Base-by-base conservation (phyloP, 2,329 filamentous ascomycete genomes). In the Ramichloridium luteum region DNA sequence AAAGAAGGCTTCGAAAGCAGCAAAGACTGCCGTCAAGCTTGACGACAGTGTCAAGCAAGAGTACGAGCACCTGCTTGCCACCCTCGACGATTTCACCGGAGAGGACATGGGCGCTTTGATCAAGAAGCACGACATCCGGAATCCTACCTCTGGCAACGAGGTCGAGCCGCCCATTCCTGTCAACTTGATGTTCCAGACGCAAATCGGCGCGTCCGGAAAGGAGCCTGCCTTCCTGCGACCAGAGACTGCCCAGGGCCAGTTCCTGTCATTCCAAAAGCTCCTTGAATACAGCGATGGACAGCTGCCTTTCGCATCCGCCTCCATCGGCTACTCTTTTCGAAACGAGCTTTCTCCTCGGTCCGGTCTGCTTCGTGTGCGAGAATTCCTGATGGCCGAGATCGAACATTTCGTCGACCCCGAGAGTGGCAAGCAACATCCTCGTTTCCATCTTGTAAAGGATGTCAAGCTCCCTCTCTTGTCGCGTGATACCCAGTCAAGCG, bases 301-400 rank as follows among this genome's bases (percentile, higher is more conserved):
- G 48, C 93, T 98, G 81, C 90, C 90, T 15, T 96, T 98, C 54
- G 90, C 90, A 10, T 96, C 88, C 30, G 90, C 90, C 28, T 93
- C 83, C 23, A 92, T 98, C 55, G 90, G 90, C 60, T 93, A 93
- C 62, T 94, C 88, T 2, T 96, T 93, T 72, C 77, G 90, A 50
- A 98, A 98, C 57, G 90, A 98, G 56, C 94, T 98, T 48, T 94
- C 90, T 0, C 90, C 90, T 6, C 75, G 90, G 34, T 74, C 83
- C 42, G 90, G 90, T 61, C 75, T 98, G 25, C 64, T 98, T 36
- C 80, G 90, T 48, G 90, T 98, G 26, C 82, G 90, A 49, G 90
- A 98, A 59, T 96, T 98, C 64, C 63, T 94, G 49, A 96, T 98
- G 90, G 90, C 88, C 14, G 90, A 98, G 62, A 93, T 98, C 48